Conservation (phyloP, 2,329 filamentous ascomycete species). For the Colletotrichum tanaceti region DNA sequence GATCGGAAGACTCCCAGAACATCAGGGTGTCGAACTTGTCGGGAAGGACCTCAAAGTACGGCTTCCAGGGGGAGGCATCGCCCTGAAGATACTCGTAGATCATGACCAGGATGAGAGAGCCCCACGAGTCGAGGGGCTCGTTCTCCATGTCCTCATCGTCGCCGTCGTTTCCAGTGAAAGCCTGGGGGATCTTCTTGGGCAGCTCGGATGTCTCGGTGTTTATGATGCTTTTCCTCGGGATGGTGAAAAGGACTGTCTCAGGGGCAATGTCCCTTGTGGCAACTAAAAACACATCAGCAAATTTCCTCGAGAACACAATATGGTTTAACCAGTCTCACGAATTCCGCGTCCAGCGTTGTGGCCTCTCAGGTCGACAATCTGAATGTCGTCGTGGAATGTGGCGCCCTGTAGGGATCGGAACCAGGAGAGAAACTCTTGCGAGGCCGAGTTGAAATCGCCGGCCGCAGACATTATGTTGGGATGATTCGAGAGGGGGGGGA, state of each 20-base stretch:
- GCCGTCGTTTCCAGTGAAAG: conserved; percentile 58
- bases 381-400: conserved; percentile 64
- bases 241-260: conserved; percentile 83
- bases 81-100: conserved; percentile 77
- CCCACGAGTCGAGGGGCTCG: conserved; percentile 65
- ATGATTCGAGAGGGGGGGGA: fast-evolving
- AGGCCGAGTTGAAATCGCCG: conserved; percentile 56
- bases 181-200: conserved; percentile 64
- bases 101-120: conserved; percentile 78
- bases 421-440: conserved; percentile 63
- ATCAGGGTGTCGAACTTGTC: conserved; percentile 83
- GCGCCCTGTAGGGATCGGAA: conserved; percentile 64
- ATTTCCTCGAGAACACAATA: background rate
- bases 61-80: conserved; percentile 74
- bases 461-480: conserved; percentile 43
- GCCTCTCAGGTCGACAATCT: conserved; percentile 64
- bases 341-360: conserved; percentile 67
- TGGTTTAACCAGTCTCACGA: conserved; percentile 51
- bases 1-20: conserved; percentile 83
- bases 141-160: conserved; percentile 48
- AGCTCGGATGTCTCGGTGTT: conserved; percentile 79
- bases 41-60: conserved; percentile 83
- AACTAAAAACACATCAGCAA: conserved; percentile 60
- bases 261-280: conserved; percentile 75
- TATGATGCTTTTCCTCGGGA: conserved; percentile 78